A percentile compares a stretch with the other conserved stretches of the same genome.
Evolutionary conservation across 768 basidiomycete species (phyloP).

Genomic region (Mycena belliarum): DNA sequence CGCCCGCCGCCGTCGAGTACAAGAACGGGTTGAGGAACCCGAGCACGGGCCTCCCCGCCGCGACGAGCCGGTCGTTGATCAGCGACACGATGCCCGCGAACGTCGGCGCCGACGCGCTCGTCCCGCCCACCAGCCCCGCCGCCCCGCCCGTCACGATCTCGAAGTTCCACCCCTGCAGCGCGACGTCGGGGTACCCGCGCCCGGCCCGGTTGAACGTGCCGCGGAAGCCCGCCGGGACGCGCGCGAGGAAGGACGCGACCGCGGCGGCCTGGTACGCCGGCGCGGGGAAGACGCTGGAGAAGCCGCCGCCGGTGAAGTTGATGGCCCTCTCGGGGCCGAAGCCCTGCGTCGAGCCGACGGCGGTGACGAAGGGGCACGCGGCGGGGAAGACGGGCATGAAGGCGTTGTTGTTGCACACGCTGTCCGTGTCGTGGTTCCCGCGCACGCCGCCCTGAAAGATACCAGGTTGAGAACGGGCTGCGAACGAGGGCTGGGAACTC

Average conservation of each 20-base stretch:
- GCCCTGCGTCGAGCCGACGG: conserved; percentile 6
- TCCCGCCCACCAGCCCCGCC: conserved; percentile 33
- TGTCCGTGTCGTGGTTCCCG: not conserved
- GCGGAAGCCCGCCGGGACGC: conserved; percentile 1
- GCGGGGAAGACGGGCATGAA: conserved; percentile 31
- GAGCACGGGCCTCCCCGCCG: conserved; percentile 29
- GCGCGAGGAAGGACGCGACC: conserved; percentile 29
- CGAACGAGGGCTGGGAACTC: not conserved
- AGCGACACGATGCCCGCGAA: conserved; percentile 46
- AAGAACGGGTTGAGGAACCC: conserved; percentile 30
- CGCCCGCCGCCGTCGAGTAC: not conserved
- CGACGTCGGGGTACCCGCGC: conserved; percentile 24
- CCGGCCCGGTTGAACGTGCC: conserved; percentile 12
- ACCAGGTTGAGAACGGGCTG: not conserved
- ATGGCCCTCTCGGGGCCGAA: not conserved
- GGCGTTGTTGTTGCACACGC: conserved; percentile 20
- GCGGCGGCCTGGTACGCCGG: conserved; percentile 34
- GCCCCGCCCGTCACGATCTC: not conserved
- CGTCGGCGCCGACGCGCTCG: conserved; percentile 44
- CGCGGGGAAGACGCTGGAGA: conserved; percentile 38
- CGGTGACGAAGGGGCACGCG: conserved; percentile 10
- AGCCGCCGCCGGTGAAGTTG: conserved; percentile 35
- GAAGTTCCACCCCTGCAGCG: conserved; percentile 12
- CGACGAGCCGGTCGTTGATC: conserved; percentile 42
- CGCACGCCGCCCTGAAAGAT: conserved; percentile 3